A percentile compares a stretch with the other conserved stretches of the same genome.
Conservation (phyloP, 345 rosid genomes). For the Rhizophora apiculata region DNA sequence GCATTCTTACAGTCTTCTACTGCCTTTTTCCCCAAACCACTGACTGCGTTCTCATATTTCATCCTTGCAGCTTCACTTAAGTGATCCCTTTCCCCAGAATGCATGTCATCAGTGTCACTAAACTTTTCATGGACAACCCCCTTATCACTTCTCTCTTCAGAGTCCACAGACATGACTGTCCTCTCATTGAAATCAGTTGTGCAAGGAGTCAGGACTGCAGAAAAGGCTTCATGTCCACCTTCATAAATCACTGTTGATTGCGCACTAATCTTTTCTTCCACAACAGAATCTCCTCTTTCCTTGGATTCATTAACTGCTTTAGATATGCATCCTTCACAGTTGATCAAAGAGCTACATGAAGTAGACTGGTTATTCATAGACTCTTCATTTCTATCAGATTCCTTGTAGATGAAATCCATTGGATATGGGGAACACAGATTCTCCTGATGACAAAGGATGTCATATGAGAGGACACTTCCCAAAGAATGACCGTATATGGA, state of each 20-base stretch:
- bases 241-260: conserved; percentile 25
- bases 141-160: conserved; percentile 25
- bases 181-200: conserved; percentile 28
- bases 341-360: conserved; percentile 19
- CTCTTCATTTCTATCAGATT: conserved; percentile 38
- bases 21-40: conserved; percentile 27
- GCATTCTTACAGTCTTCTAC: conserved; percentile 29
- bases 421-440: conserved; percentile 79
- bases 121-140: conserved; percentile 29
- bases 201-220: conserved; percentile 19
- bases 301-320: conserved; percentile 24
- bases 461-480: conserved; percentile 98
- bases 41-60: conserved; percentile 19
- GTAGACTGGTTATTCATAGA: conserved; percentile 33
- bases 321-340: conserved; percentile 27
- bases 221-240: conserved; percentile 28
- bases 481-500: conserved; percentile 94
- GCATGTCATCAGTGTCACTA: conserved; percentile 23
- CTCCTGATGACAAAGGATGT: conserved; percentile 95
- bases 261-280: conserved; percentile 26
- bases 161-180: conserved; percentile 14
- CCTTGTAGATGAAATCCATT: conserved; percentile 65
- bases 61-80: conserved; percentile 27
- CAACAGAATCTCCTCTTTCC: conserved; percentile 24
- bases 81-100: conserved; percentile 26